phyloP scores from a whole-genome alignment of 305 asterid genomes.

The Solanum hybrid region DNA sequence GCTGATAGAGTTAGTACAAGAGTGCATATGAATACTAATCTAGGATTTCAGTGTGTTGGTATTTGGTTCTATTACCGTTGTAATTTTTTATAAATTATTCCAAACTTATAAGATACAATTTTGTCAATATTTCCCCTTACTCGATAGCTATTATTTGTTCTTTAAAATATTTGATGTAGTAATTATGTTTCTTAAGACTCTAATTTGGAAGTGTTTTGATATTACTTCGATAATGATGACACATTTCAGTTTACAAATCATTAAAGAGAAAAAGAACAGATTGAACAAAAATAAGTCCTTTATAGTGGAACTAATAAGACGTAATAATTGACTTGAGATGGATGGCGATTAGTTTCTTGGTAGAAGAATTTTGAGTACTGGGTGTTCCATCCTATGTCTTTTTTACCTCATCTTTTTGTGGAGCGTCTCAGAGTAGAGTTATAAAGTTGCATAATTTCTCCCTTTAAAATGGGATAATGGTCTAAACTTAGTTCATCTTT shows the following conservation, averaged over 20 bases:
- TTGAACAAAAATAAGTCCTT: neutral
- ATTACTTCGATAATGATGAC: neutral
- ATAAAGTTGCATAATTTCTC: neutral
- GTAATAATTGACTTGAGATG: neutral
- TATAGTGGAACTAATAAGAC: neutral
- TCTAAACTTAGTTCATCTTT: neutral
- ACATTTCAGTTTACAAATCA: neutral
- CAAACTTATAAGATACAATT: neutral
- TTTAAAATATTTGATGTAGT: neutral
- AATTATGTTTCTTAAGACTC: neutral
- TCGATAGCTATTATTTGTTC: neutral
- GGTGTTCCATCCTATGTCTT: neutral
- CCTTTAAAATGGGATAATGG: neutral
- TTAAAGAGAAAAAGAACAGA: neutral
- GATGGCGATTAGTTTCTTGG: neutral
- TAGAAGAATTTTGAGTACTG: neutral
- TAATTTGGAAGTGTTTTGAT: neutral
- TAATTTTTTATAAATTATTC: neutral
- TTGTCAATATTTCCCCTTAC: neutral
- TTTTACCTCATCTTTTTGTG: neutral
- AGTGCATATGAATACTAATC: neutral
- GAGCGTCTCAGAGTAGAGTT: neutral
- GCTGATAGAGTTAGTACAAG: neutral
- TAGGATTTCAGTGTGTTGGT: neutral
- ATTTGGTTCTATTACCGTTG: neutral